A percentile compares a stretch with the other conserved stretches of the same genome.
These are phyloP conservation scores for Eucalyptus tenuipes DNA, from an alignment of 345 rosid genomes.

Conservation along the genomic window DNA sequence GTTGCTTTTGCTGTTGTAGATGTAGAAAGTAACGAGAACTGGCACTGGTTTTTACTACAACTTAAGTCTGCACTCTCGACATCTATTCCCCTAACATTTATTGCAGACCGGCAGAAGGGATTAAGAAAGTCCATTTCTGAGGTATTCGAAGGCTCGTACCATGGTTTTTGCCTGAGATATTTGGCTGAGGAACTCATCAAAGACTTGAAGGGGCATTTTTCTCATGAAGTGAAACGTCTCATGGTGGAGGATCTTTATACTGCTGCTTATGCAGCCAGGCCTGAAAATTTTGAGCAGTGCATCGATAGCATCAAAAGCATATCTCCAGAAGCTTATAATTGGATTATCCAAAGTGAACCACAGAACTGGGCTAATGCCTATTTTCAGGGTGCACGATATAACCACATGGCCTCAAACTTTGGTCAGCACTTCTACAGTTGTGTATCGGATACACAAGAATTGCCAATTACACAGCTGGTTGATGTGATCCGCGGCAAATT, in stretches of 20 bases:
- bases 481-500: slow-evolving; percentile 67
- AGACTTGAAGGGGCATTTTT: slow-evolving; percentile 83
- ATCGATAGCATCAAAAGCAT: slow-evolving; percentile 68
- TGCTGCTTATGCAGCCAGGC: slow-evolving; percentile 59
- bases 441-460: slow-evolving; percentile 70
- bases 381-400: slow-evolving; percentile 77
- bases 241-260: slow-evolving; percentile 67
- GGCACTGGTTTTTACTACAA: slow-evolving; percentile 92
- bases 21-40: slow-evolving; percentile 64
- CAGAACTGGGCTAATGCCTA: slow-evolving; percentile 88
- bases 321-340: slow-evolving; percentile 67
- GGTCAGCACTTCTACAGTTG: slow-evolving; percentile 78
- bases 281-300: slow-evolving; percentile 49
- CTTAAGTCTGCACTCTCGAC: slow-evolving; percentile 53
- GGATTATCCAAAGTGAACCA: slow-evolving; percentile 79
- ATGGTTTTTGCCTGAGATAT: slow-evolving; percentile 63
- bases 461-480: slow-evolving; percentile 93
- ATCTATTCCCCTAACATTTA: slow-evolving; percentile 58
- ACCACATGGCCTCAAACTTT: slow-evolving; percentile 70
- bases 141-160: slow-evolving; percentile 53
- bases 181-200: slow-evolving; percentile 59
- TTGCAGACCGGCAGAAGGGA: slow-evolving; percentile 76
- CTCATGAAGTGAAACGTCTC: slow-evolving; percentile 77
- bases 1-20: slow-evolving; percentile 82
- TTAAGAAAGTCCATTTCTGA: slow-evolving; percentile 55